Base-by-base conservation (phyloP, 2,329 filamentous ascomycete species). In the Microthyrium microscopicum region DNA sequence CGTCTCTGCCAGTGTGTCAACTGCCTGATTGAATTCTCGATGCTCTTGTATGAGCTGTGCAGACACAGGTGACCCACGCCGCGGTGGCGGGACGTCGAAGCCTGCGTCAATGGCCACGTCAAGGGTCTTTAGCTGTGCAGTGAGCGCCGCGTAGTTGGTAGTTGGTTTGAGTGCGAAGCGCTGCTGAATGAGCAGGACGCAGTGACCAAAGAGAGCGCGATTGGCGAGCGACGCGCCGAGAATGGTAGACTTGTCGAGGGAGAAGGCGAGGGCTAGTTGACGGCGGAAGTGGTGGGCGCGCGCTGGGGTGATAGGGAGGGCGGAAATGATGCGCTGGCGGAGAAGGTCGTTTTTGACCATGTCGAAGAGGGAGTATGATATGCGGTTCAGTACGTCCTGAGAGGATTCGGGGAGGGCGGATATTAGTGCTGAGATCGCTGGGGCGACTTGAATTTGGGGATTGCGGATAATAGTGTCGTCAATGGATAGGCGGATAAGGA, bases 31-130 rank as follows among this genome's bases (percentile, higher is more conserved):
- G 58, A 87, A 92, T 42, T 51, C 29, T 66, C 58, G 9, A 55
- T 58, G 3, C 38, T 35, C 2, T 44, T 42, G 1, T 35, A 26
- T 12, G 13, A 27, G 13, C 20, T 24, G 12, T 11, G 21, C 21
- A 13, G 13, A 27, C 11, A 9, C 19, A 15, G 31, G 9, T 20
- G 13, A 18, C 20, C 31, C 21, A 26, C 16, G 9, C 8, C n/a
- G 6, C 17, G 15, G 16, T 20, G 25, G 28, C 26, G 17, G 13
- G 26, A 7, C 39, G 6, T 46, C 43, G 29, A 55, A 56, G 2
- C 68, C 80, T 37, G 76, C 70, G 39, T 82, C 80, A 33, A 94
- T 62, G 12, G 72, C 76, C 25, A 82, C 68, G 46, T 89, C 77
- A 4, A 94, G 66, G 15, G 91, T 66, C 3, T 65, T 56, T 3